A percentile compares a stretch with the other conserved stretches of the same genome.
phyloP scores from a whole-genome alignment of 805 yeast genomes.

The Lipomyces sp. region DNA sequence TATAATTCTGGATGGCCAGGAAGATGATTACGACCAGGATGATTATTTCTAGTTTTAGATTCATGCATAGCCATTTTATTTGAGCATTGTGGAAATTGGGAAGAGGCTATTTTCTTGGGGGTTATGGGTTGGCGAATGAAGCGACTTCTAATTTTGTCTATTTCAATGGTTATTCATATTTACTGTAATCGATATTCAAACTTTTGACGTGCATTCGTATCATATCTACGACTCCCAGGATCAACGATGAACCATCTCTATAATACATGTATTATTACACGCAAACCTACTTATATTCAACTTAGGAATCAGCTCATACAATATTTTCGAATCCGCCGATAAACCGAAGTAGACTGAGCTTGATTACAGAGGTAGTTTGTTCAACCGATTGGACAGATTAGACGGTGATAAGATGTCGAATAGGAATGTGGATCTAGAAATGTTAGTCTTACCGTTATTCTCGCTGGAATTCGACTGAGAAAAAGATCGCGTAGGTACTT shows the following conservation, averaged over 20 bases:
- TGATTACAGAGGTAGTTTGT: background rate
- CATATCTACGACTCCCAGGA: background rate
- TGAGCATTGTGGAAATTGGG: background rate
- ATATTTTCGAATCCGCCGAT: too few species aligned
- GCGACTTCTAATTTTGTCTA: background rate
- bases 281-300: background rate
- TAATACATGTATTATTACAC: background rate
- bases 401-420: conserved; percentile 38
- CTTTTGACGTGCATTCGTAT: background rate
- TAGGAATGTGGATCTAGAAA: conserved; percentile 38
- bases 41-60: conserved; percentile 15
- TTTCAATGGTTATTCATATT: background rate
- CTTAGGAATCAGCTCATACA: background rate
- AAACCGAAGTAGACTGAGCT: background rate
- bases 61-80: background rate
- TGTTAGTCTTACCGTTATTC: background rate
- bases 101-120: background rate
- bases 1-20: conserved; percentile 5
- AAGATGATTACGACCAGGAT: conserved; percentile 20
- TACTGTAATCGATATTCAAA: too few species aligned
- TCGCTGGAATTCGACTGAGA: background rate
- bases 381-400: conserved; percentile 10
- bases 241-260: background rate
- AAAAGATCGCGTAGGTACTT: conserved; percentile 19
- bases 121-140: background rate